Evolutionary conservation across 2,329 filamentous ascomycete species (phyloP).

Genomic region (Fonsecaea monophora): DNA sequence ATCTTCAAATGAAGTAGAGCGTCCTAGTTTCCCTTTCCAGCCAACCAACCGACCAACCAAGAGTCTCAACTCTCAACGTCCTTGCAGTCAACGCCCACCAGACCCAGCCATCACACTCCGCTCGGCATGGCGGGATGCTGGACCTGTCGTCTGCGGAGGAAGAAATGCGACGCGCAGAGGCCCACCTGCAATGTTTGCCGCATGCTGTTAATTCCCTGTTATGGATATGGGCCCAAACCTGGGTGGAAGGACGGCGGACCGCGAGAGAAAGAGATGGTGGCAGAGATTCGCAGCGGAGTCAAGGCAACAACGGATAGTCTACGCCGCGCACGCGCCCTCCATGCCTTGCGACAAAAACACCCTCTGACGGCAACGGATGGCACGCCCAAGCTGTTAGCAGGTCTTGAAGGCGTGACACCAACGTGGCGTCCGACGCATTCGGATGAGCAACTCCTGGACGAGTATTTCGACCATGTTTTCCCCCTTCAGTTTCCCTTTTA

Average conservation of each 20-base stretch:
- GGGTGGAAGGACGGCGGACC: conserved; percentile 15
- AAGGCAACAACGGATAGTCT: conserved; percentile 8
- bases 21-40: too few species aligned
- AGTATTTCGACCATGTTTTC: conserved; percentile 6
- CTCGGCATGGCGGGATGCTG: conserved; percentile 1
- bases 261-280: conserved; percentile 13
- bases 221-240: background rate
- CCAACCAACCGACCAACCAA: too few species aligned
- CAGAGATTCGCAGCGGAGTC: conserved; percentile 18
- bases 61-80: background rate
- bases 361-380: background rate
- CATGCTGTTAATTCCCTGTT: conserved; percentile 6
- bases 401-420: background rate
- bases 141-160: conserved; percentile 8
- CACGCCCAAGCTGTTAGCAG: background rate
- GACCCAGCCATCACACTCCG: background rate
- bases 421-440: conserved; percentile 4
- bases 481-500: conserved; percentile 6
- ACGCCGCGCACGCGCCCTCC: conserved; percentile 2
- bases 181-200: conserved; percentile 2
- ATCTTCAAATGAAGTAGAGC: too few species aligned
- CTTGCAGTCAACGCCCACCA: background rate
- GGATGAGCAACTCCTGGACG: conserved; percentile 1
- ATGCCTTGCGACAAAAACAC: background rate
- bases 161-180: background rate